Conservation (phyloP, 2,329 filamentous ascomycete species). For the Cercospora citrullina region DNA sequence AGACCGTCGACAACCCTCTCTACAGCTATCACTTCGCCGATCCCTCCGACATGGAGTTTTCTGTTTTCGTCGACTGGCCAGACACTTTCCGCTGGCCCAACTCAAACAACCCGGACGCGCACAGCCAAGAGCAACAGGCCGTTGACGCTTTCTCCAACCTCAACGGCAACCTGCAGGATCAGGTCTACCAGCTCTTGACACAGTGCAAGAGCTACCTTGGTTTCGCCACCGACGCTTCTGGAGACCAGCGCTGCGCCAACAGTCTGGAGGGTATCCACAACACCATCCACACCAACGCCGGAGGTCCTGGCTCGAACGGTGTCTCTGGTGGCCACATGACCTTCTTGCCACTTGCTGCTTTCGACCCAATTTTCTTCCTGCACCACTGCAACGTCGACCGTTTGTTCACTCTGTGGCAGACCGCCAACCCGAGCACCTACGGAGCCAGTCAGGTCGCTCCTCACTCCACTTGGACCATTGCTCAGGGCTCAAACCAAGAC, state of each 20-base stretch:
- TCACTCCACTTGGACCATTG: conserved; percentile 62
- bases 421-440: conserved; percentile 67
- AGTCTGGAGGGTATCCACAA: conserved; percentile 41
- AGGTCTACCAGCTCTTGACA: conserved; percentile 38
- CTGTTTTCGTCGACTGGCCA: conserved; percentile 35
- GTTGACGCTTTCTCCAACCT: conserved; percentile 33
- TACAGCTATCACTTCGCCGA: conserved; percentile 30
- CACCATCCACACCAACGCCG: conserved; percentile 36
- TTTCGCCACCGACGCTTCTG: conserved; percentile 37
- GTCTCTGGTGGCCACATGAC: conserved; percentile 62
- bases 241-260: conserved; percentile 33
- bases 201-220: conserved; percentile 37
- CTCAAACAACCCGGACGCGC: conserved; percentile 28
- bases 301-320: conserved; percentile 29
- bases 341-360: conserved; percentile 68
- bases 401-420: conserved; percentile 75
- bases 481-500: conserved; percentile 50
- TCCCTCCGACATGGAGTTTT: conserved; percentile 32
- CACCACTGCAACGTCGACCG: conserved; percentile 76
- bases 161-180: conserved; percentile 34
- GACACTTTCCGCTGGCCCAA: conserved; percentile 36
- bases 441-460: conserved; percentile 57
- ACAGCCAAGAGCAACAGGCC: conserved; percentile 23
- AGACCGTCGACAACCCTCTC: conserved; percentile 35
- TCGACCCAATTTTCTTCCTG: conserved; percentile 77